Conservation (phyloP, 371 early-diverging fungal species). For the Mycotypha africana region DNA sequence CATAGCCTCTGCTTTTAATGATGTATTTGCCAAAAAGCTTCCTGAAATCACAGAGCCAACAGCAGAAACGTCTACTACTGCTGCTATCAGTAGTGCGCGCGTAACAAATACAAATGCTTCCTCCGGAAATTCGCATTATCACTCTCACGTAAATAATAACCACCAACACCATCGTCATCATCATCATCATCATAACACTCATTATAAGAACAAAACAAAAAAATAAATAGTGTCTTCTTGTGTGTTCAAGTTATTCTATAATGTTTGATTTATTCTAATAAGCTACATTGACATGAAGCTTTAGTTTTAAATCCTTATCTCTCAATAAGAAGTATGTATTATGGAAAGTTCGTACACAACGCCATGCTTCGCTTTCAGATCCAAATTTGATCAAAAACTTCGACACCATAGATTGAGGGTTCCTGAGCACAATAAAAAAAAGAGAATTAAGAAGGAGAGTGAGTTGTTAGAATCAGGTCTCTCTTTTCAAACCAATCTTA, state of each 20-base stretch:
- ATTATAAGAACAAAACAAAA: background rate
- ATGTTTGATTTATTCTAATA: conserved; percentile 29
- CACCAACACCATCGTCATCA: no score
- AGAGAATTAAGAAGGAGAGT: background rate
- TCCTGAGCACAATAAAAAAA: conserved; percentile 12
- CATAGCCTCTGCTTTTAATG: conserved; percentile 74
- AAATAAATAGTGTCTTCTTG: no score
- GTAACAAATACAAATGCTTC: no score
- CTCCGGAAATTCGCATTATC: no score
- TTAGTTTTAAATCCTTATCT: conserved; percentile 11
- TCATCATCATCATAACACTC: no score
- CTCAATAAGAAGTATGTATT: conserved; percentile 25
- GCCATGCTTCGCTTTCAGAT: conserved; percentile 47
- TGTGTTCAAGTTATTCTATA: background rate
- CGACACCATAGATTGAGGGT: conserved; percentile 20
- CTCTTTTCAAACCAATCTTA: no score
- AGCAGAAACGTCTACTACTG: no score
- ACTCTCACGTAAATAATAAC: no score
- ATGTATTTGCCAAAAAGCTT: conserved; percentile 57
- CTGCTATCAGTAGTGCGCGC: no score
- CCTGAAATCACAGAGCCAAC: conserved; percentile 1
- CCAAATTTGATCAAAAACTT: conserved; percentile 45
- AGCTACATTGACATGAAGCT: conserved; percentile 25
- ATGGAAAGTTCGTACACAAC: conserved; percentile 43
- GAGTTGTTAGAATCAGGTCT: no score